Base-by-base conservation (phyloP, 2,329 filamentous ascomycete species). In the Fusarium sp. region DNA sequence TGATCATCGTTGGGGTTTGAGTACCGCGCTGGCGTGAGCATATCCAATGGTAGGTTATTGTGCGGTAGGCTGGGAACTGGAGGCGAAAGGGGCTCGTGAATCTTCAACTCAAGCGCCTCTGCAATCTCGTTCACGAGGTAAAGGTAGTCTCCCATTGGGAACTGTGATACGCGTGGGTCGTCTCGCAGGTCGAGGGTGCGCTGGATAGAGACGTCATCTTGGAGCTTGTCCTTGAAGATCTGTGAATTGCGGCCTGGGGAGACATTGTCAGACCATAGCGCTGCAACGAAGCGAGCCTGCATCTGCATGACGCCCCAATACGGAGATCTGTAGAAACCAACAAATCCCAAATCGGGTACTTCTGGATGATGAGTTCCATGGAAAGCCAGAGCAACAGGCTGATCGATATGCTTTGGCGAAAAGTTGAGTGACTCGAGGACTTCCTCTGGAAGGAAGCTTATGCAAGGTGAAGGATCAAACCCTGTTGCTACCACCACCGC, bases 221-320 rank as follows among this genome's bases (percentile, higher is more conserved):
- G 65, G 13, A 88, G 75, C 5, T 85, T 84, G 1, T 75, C 68
- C 10, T 72, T 55, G 6, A 87, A 72, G 0, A 71, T 58, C 5
- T 72, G 65, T 5, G 70, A 75, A 49, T 35, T 75, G 52, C 45
- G 71, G 32, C 56, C 70, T 6, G 63, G 24, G 9, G 56, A 51
- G 8, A 52, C 71, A 3, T 72, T 54, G 2, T 76, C 70, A 1
- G 77, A 78, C 90, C 92, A 94, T 13, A 87, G 75, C 14, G 84
- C 77, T 0, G 89, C 83, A 7, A 94, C 80, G 64, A 92, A 85
- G 1, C 90, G 86, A 4, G 92, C 90, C 78, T 96, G 93, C 90
- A 94, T 92, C 76, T 96, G 92, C 85, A 95, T 93, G 0, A 94
- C 89, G 1, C 91, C 91, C 93, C 93, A 96, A 76, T 93, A 96